Evolutionary conservation across 2,329 filamentous ascomycete species (phyloP), one percentile per base, ranked within the genome.

Genomic region (Aureobasidium sp.): DNA sequence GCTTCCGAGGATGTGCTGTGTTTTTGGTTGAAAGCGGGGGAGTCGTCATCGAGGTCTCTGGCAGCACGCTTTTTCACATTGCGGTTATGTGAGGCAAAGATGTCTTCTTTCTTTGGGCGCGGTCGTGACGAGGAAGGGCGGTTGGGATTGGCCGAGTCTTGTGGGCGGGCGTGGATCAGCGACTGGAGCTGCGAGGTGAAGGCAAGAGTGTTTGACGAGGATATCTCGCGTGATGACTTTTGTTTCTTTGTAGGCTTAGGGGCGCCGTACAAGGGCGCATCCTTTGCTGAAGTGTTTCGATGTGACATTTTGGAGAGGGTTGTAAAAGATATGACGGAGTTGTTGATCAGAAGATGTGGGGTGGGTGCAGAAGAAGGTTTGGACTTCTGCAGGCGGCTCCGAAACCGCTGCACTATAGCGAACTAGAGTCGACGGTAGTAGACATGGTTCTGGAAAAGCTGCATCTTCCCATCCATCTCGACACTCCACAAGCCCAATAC

Each of bases 141-240:
- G 75, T 56, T 53, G 78, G 76, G 80, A n/a, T 78, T 71, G 67
- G 82, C 77, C 66, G 78, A 67, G 66, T 82, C 73, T 66, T 78
- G 67, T 65, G 82, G 73, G 27, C 80, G 70, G 29, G 85, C 77
- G 40, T 85, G 81, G 80, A 98, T 93, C 64, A 98, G 89, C 53
- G 91, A 93, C 71, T 92, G 91, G 69, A 98, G 88, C 70, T 96
- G 93, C 15, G 93, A 93, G n/a, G 92, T 90, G 82, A 99, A 98
- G 75, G 94, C 90, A 64, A 97, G 88, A 51, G 88, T 90, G 23
- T 89, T 91, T 23, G 94, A 88, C 23, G 89, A 88, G 25, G 86
- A 84, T 66, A 93, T 88, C 73, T 92, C 89, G 74, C 89, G 90
- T 74, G 87, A 87, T 72, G 81, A 79, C 60, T 76, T 76, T 16